phyloP scores from a whole-genome alignment of 2,329 filamentous ascomycete genomes.

The Apiospora kogelbergensis region DNA sequence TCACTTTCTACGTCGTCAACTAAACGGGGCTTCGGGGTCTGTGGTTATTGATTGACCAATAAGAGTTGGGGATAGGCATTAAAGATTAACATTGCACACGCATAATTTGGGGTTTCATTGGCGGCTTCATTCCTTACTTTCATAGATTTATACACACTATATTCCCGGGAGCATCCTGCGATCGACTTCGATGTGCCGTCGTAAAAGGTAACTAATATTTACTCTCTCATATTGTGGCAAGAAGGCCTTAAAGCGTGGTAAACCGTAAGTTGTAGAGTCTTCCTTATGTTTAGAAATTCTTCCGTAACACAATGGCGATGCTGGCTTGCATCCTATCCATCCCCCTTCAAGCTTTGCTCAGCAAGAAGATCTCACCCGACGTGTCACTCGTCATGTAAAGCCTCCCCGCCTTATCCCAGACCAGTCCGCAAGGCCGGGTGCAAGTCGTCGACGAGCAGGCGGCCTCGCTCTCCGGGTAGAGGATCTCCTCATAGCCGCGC shows the following conservation, averaged over 20 bases:
- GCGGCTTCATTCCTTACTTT: not conserved
- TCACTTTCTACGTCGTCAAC: conserved; percentile 23
- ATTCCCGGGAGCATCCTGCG: not conserved
- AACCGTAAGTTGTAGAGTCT: no score
- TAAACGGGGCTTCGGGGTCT: not conserved
- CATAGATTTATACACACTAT: not conserved
- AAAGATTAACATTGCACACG: not conserved
- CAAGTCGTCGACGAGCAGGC: conserved; percentile 45
- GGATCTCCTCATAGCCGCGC: conserved; percentile 45
- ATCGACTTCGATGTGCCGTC: not conserved
- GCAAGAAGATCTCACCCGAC: conserved; percentile 46
- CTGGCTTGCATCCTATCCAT: not conserved
- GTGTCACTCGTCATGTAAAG: conserved; percentile 55
- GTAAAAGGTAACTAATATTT: not conserved
- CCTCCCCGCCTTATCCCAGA: conserved; percentile 40
- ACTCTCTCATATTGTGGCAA: not conserved
- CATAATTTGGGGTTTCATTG: not conserved
- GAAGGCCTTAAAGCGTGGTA: not conserved
- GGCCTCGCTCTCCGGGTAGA: conserved; percentile 46
- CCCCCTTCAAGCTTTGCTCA: conserved; percentile 20
- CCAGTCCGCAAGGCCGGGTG: conserved; percentile 51
- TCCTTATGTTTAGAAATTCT: no score
- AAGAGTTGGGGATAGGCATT: not conserved
- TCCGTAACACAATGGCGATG: no score
- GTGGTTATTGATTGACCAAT: not conserved